phyloP scores from a whole-genome alignment of 2,329 filamentous ascomycete species.

The Sodiomyces alkalinus region DNA sequence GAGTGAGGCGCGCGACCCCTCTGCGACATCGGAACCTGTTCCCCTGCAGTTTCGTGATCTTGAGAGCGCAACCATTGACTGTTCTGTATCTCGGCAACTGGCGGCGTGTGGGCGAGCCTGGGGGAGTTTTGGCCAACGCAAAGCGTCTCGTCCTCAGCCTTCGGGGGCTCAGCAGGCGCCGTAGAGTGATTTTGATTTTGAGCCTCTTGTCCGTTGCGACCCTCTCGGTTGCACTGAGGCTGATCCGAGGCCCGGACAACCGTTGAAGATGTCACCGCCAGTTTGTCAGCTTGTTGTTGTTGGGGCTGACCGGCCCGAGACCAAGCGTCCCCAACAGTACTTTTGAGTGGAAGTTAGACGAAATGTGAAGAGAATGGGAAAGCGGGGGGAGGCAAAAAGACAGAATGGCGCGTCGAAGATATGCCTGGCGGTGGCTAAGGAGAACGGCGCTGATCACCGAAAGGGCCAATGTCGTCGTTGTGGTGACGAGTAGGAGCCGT shows the following conservation, averaged over 20 bases:
- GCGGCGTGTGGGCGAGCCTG: too few relatives aligned
- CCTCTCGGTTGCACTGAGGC: constrained; percentile 7
- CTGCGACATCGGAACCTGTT: constrained; percentile 50
- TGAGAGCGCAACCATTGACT: constrained; percentile 43
- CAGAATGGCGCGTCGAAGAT: not conserved
- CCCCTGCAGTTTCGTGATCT: constrained; percentile 36
- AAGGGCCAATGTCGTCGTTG: not conserved
- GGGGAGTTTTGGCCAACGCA: not conserved
- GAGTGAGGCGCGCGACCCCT: constrained; percentile 40
- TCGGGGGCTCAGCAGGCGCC: too few relatives aligned
- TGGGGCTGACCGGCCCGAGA: constrained; percentile 8
- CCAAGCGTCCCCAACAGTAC: constrained; percentile 6
- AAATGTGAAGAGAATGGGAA: not conserved
- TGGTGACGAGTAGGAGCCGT: constrained; percentile 1
- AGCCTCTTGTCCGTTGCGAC: constrained; percentile 10
- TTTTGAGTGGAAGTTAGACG: too few relatives aligned
- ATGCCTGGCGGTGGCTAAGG: not conserved
- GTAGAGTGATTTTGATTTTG: constrained; percentile 2
- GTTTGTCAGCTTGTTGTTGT: constrained; percentile 5
- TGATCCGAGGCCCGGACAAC: constrained; percentile 7
- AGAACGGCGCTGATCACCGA: not conserved
- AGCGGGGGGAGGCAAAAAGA: not conserved
- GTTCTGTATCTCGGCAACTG: too few relatives aligned
- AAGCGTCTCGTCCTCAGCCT: not conserved
- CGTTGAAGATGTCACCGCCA: constrained; percentile 7